Conservation (phyloP, 1,284 basidiomycete species). For the Puccinia novopanici region DNA sequence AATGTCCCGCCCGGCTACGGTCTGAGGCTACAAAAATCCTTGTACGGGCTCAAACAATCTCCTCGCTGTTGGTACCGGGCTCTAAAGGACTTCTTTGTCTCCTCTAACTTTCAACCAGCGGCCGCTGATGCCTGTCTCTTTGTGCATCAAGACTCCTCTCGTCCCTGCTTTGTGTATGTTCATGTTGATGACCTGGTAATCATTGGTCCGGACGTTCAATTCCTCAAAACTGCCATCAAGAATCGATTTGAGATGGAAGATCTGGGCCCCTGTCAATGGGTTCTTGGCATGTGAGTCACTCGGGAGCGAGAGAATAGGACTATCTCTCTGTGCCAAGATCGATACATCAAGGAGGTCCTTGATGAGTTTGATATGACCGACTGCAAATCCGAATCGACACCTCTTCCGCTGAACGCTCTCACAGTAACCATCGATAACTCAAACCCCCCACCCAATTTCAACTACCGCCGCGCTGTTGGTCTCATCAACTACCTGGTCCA, state of each 20-base stretch:
- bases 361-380: not conserved
- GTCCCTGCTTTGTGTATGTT: slow-evolving; percentile 14
- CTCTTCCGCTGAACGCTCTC: not conserved
- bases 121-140: not conserved
- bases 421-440: not conserved
- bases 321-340: not conserved
- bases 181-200: slow-evolving; percentile 35
- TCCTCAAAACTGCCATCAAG: not conserved
- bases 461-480: slow-evolving; percentile 16
- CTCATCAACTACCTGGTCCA: no score
- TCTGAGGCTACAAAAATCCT: not conserved
- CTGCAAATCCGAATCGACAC: not conserved
- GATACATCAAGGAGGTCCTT: no score
- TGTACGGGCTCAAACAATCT: slow-evolving; percentile 32
- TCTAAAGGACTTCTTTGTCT: not conserved
- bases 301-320: not conserved
- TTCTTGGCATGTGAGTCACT: slow-evolving; percentile 13
- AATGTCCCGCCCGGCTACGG: no score
- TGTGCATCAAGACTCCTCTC: not conserved
- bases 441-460: not conserved
- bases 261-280: not conserved
- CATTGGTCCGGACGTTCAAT: not conserved
- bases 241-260: slow-evolving; percentile 28
- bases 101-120: not conserved
- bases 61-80: slow-evolving; percentile 7